Base-by-base conservation (phyloP, 768 basidiomycete genomes). In the Tulasnella sp. region DNA sequence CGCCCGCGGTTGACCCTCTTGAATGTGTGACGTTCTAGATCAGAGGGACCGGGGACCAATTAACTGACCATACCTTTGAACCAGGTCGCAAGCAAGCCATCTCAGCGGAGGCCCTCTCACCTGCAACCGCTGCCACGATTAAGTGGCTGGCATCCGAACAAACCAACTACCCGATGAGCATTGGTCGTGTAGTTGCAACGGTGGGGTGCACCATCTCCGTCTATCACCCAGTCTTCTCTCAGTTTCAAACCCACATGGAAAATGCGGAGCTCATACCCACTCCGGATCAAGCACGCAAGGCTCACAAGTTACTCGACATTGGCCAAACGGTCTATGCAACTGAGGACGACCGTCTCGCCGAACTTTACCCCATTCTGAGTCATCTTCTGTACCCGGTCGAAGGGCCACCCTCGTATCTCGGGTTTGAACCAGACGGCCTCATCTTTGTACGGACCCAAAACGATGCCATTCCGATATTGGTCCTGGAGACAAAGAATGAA, bases 401-500 rank as follows among this genome's bases (percentile, higher is more conserved):
- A 29, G 8, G 39, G 19, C 29, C 36, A 14, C 19, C 17, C 9
- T 31, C 19, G 67, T 14, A 19, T 22, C 17, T 17, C 6, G 19
- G 29, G 25, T 70, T 22, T 36, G 11, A 1, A 5, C 39, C 37
- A 71, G 67, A 71, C 29, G 39, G 67, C 19, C 2, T 37, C 11
- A 12, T 42, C 11, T 36, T 42, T 11, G 25, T 29, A 29, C 2
- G 4, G 7, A 17, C 4, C 6, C 1, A 5, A 6, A 8, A 2
- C 14, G 12, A n/a, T 25, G 1, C 11, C 3, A 19, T 40, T 22
- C 69, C 39, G 11, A 38, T 76, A 22, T 22, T 68, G 45, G 11
- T 74, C 29, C 2, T 74, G 19, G 77, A 77, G n/a, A 14, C 31
- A 3, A 69, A 77, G 58, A 76, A 76, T 39, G 77, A 77, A 67